Percentiles rank a stretch among this genome's conserved stretches.
Evolutionary conservation across 179 eudicot genomes (phyloP).

Genomic region (Silene coronaria): DNA sequence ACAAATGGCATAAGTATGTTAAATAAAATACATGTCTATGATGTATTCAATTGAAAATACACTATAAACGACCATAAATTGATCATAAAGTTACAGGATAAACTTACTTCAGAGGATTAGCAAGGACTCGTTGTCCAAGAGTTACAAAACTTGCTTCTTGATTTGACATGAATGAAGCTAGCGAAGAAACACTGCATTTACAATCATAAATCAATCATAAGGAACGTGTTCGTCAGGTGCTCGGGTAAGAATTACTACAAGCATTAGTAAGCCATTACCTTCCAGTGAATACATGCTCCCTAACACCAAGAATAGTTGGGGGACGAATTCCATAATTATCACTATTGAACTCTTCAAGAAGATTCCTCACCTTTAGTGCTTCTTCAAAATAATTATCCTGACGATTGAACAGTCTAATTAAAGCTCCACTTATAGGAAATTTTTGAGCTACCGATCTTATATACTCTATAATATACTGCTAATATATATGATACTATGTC

Average conservation of each 20-base stretch:
- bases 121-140: constrained; percentile 98
- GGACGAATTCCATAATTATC: constrained; percentile 72
- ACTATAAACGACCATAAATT: neutral
- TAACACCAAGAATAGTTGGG: constrained; percentile 90
- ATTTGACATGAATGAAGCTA: constrained; percentile 98
- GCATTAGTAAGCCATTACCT: constrained; percentile 42
- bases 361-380: constrained; percentile 98
- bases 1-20: constrained; percentile 6
- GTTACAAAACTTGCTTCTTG: constrained; percentile 97
- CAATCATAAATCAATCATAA: neutral
- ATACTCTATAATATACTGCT: no score
- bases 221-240: neutral
- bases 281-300: constrained; percentile 98
- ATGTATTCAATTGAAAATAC: neutral
- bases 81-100: neutral
- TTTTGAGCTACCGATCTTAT: neutral
- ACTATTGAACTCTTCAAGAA: constrained; percentile 77
- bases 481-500: neutral
- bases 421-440: neutral
- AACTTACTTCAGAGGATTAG: constrained; percentile 91
- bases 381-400: constrained; percentile 99
- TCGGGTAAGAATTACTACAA: neutral
- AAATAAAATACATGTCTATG: neutral
- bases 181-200: constrained; percentile 86
- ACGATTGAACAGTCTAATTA: constrained; percentile 11